A percentile compares a stretch with the other conserved stretches of the same genome.
phyloP scores from a whole-genome alignment of 2,329 filamentous ascomycete species.

The Ophiostoma triangulosporum region DNA sequence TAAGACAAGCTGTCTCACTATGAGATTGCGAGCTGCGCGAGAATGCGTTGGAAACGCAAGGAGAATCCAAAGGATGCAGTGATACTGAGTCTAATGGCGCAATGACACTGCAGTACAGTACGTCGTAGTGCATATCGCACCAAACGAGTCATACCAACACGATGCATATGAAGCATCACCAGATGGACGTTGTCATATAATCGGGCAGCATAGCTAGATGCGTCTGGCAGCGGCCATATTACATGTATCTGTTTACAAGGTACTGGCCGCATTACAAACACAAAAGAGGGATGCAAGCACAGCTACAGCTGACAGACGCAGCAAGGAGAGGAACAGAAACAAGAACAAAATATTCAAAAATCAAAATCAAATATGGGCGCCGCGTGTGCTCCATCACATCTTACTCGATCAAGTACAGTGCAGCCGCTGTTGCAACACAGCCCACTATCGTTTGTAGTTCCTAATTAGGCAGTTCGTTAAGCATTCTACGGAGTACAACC shows the following conservation, averaged over 20 bases:
- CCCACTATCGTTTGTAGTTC: not conserved
- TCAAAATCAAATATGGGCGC: not conserved
- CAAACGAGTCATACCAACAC: too few relatives aligned
- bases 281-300: not conserved
- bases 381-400: not conserved
- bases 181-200: not conserved
- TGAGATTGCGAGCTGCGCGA: too few relatives aligned
- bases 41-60: too few relatives aligned
- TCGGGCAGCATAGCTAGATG: not conserved
- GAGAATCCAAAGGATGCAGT: too few relatives aligned
- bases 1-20: too few relatives aligned
- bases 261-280: not conserved
- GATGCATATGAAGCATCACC: not conserved
- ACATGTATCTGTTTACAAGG: not conserved
- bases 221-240: not conserved
- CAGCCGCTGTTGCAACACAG: not conserved
- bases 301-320: not conserved
- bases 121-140: too few relatives aligned
- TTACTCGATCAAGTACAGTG: not conserved
- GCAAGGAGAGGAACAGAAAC: not conserved
- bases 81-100: not conserved
- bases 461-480: slow-evolving; percentile 8
- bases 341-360: not conserved
- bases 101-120: too few relatives aligned
- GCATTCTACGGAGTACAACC: too few relatives aligned